phyloP scores from a whole-genome alignment of 495 filamentous ascomycete species.

The Alectoria sarmentosa region DNA sequence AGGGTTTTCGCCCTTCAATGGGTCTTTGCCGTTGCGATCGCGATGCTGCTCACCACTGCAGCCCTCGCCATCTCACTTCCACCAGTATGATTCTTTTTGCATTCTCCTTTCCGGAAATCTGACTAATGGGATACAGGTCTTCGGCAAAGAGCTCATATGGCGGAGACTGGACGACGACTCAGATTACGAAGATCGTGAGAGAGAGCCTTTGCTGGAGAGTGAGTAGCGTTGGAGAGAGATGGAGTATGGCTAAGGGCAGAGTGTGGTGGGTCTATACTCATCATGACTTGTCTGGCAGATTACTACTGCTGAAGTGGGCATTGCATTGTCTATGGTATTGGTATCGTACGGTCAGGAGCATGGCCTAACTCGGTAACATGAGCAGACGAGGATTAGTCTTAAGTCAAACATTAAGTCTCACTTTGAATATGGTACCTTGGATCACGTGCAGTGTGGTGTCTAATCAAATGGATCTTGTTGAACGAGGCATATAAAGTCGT shows the following conservation, averaged over 20 bases:
- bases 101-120: background rate
- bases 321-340: background rate
- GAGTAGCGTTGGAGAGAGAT: conserved; percentile 1
- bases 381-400: background rate
- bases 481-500: background rate
- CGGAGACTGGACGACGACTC: conserved; percentile 31
- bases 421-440: background rate
- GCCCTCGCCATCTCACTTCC: conserved; percentile 59
- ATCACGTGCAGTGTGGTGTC: background rate
- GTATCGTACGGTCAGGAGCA: background rate
- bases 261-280: background rate
- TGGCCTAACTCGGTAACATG: background rate
- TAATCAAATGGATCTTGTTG: background rate
- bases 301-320: background rate
- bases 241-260: background rate
- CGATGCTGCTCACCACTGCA: conserved; percentile 60
- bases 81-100: conserved; percentile 16
- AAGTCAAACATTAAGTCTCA: background rate
- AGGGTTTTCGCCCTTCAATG: conserved; percentile 73
- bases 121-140: conserved; percentile 32
- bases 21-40: conserved; percentile 85
- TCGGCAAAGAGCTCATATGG: conserved; percentile 42
- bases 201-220: conserved; percentile 38
- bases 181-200: conserved; percentile 33
- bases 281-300: background rate